Evolutionary conservation across 352 stramenopile genomes (phyloP), one percentile per base, ranked within the genome.

Genomic region (Phytophthora tentaculata): DNA sequence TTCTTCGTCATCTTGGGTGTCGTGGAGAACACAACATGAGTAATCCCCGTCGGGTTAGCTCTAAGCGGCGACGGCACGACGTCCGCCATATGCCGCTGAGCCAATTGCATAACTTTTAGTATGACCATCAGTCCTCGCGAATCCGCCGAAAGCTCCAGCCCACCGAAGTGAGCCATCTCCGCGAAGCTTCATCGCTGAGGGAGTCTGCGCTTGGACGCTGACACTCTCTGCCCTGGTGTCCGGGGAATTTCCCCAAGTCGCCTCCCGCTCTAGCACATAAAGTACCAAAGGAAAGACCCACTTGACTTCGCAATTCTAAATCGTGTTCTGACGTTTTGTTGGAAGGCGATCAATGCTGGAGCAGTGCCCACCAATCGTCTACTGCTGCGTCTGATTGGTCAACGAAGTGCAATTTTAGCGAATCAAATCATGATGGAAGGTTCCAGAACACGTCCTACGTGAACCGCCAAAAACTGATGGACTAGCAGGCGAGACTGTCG

Each of bases 231-330:
- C 83, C 82, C 84, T 95, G 74, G 79, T 86, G 86, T 95, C 86
- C 86, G 86, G 86, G 86, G 86, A 95, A 93, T 95, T 95, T 95
- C 86, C 86, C 86, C 86, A 95, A 93, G 86, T 74, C 84, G 79
- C 74, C 79, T 52, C 61, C 67, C 16, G 6, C 13, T 32, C 54
- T 35, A 67, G 51, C 44, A 28, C 58, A 68, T 32, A 24, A 55
- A 26, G 61, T 48, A 67, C 63, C 58, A 9, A 23, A 49, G 19
- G 23, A 20, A 22, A 41, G 69, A 74, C 79, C 83, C 81, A 80
- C 86, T 95, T 95, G 86, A 95, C 86, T 93, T 80, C 78, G 86
- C 86, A 95, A 95, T 95, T 95, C 86, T 95, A 95, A 95, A 92
- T 95, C 83, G 86, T 93, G 86, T 93, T 95, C 84, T 94, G 84